Evolutionary conservation across 2,329 filamentous ascomycete species (phyloP).

Genomic region (Sporothrix schenckii): DNA sequence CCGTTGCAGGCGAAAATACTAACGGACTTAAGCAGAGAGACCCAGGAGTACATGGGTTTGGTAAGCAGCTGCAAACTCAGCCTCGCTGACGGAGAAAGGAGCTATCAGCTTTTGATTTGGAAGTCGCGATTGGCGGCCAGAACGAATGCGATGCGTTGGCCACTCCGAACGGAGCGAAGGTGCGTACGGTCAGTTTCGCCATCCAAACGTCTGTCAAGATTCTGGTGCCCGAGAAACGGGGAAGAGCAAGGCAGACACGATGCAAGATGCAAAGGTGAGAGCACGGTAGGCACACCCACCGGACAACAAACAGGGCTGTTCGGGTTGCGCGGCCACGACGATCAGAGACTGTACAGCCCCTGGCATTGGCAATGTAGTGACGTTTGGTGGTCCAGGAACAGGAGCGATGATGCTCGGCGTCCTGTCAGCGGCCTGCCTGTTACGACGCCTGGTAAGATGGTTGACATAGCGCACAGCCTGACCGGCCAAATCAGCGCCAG

Average conservation of each 20-base stretch:
- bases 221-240: background rate
- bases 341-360: background rate
- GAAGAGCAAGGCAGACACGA: slow-evolving; percentile 12
- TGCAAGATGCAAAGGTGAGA: background rate
- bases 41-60: slow-evolving; percentile 13
- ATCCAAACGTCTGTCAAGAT: background rate
- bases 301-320: slow-evolving; percentile 6
- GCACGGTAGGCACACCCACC: slow-evolving; percentile 12
- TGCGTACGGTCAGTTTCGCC: background rate
- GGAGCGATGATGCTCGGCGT: background rate
- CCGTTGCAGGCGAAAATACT: background rate
- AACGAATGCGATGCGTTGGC: slow-evolving; percentile 8
- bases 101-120: background rate
- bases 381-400: background rate
- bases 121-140: slow-evolving; percentile 10
- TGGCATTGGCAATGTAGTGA: background rate
- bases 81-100: slow-evolving; percentile 19
- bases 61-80: slow-evolving; percentile 29
- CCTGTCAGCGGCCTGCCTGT: background rate
- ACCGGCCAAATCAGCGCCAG: background rate
- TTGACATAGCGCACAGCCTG: background rate
- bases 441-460: background rate
- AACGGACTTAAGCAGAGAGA: slow-evolving; percentile 17
- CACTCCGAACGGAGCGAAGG: background rate
- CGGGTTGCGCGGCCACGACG: background rate